Percentiles rank a stretch among this genome's conserved stretches.
Evolutionary conservation across 768 basidiomycete genomes (phyloP).

Genomic region (Rhizopogon vulgaris): DNA sequence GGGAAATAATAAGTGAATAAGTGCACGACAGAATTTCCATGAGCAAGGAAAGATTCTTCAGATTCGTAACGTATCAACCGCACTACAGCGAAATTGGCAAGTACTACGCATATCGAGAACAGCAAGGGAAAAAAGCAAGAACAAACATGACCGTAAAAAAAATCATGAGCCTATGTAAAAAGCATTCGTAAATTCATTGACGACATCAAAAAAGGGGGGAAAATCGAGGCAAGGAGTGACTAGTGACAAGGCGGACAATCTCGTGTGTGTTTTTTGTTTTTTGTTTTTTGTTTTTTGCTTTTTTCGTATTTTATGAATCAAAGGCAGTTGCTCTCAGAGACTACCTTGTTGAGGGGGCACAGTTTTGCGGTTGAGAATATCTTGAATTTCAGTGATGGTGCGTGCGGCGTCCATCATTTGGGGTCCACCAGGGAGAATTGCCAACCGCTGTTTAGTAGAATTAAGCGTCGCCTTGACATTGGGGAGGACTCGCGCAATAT

Average conservation of each 20-base stretch:
- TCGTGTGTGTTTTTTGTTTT: not conserved
- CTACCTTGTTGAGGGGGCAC: constrained; percentile 4
- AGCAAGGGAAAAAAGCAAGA: not conserved
- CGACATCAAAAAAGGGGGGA: not conserved
- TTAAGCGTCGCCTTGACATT: constrained; percentile 72
- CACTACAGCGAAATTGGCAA: too few relatives aligned
- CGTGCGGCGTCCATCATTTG: constrained; percentile 63
- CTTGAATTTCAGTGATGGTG: constrained; percentile 70
- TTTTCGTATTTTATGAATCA: not conserved
- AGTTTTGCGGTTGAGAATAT: constrained; percentile 49
- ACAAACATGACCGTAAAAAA: not conserved
- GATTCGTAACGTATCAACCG: too few relatives aligned
- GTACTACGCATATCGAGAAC: not conserved
- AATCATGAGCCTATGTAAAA: not conserved
- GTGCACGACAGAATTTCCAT: too few relatives aligned
- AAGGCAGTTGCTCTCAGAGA: not conserved
- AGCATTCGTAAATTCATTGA: constrained; percentile 3
- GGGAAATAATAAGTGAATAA: too few relatives aligned
- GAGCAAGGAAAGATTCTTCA: too few relatives aligned
- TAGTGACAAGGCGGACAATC: too few relatives aligned
- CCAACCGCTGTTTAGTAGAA: constrained; percentile 73
- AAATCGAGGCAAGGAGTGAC: constrained; percentile 1
- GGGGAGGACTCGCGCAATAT: constrained; percentile 74
- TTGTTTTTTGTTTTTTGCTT: not conserved
- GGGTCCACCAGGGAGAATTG: constrained; percentile 69